Percentiles rank a stretch among this genome's conserved stretches.
phyloP scores from a whole-genome alignment of 2,329 filamentous ascomycete genomes.

The Eutypa lata region DNA sequence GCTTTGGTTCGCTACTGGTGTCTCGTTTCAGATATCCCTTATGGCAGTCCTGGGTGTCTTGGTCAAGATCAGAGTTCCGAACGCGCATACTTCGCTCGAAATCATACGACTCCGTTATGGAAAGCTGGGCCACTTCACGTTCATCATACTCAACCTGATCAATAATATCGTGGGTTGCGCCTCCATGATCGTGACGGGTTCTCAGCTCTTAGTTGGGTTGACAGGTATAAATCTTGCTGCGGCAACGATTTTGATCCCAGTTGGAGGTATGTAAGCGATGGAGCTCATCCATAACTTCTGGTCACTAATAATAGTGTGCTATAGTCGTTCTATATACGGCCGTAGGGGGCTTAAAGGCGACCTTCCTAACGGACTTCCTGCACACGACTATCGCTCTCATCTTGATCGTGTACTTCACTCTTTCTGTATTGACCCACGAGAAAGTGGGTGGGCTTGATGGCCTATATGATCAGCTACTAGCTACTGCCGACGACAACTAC shows the following conservation, averaged over 20 bases:
- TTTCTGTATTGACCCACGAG: constrained; percentile 40
- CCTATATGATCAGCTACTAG: constrained; percentile 44
- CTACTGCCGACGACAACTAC: constrained; percentile 36
- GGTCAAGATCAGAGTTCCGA: constrained; percentile 46
- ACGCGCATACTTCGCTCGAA: constrained; percentile 48
- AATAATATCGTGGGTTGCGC: constrained; percentile 43
- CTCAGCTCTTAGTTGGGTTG: constrained; percentile 42
- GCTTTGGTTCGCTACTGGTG: constrained; percentile 21
- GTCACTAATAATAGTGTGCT: background rate
- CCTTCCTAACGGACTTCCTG: constrained; percentile 45
- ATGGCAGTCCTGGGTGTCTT: constrained; percentile 47
- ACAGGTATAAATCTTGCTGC: constrained; percentile 47
- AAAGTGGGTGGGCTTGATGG: constrained; percentile 38
- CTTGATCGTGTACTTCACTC: constrained; percentile 45
- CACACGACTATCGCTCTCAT: constrained; percentile 46
- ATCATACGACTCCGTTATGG: constrained; percentile 47
- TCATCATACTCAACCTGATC: constrained; percentile 37
- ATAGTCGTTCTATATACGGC: constrained; percentile 44
- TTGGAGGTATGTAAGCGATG: constrained; percentile 31
- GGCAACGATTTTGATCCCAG: constrained; percentile 41
- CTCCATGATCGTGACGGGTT: constrained; percentile 43
- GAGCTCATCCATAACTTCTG: background rate
- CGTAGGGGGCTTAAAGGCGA: constrained; percentile 46
- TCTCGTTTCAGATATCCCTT: constrained; percentile 43
- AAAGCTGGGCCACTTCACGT: constrained; percentile 35